phyloP scores from a whole-genome alignment of 768 basidiomycete species.

The Nevesoporus exiguus region DNA sequence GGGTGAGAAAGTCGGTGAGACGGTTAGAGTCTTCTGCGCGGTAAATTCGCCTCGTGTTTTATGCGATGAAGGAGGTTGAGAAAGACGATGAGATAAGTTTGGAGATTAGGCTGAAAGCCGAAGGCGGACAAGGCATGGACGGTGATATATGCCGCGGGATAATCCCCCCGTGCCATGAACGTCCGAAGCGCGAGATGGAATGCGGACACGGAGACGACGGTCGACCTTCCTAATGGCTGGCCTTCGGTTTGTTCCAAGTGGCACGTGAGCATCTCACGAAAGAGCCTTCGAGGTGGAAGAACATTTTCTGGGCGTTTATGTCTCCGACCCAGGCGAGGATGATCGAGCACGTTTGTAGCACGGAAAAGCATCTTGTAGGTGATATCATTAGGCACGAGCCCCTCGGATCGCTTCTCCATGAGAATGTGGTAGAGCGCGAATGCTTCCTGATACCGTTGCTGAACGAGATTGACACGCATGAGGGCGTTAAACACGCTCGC shows the following conservation, averaged over 20 bases:
- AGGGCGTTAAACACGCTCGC: slow-evolving; percentile 47
- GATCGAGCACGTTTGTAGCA: slow-evolving; percentile 18
- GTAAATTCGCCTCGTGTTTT: slow-evolving; percentile 18
- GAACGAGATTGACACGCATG: slow-evolving; percentile 38
- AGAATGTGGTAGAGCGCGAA: slow-evolving; percentile 45
- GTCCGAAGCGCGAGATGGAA: slow-evolving; percentile 43
- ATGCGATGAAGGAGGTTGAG: slow-evolving; percentile 37
- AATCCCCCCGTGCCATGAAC: slow-evolving; percentile 45
- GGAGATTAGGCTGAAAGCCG: slow-evolving; percentile 31
- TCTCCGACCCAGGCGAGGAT: slow-evolving; percentile 23
- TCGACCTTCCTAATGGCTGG: slow-evolving; percentile 17
- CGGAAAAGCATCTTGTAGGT: slow-evolving; percentile 47
- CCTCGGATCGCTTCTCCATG: slow-evolving; percentile 29
- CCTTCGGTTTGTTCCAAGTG: slow-evolving; percentile 25
- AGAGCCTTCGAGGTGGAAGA: slow-evolving; percentile 40
- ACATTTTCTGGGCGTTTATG: slow-evolving; percentile 19
- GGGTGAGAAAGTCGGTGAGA: slow-evolving; percentile 25
- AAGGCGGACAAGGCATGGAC: slow-evolving; percentile 33
- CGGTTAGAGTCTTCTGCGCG: slow-evolving; percentile 6
- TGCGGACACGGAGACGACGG: slow-evolving; percentile 32
- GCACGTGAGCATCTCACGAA: slow-evolving; percentile 42
- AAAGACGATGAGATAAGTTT: slow-evolving; percentile 40
- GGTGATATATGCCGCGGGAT: slow-evolving; percentile 43
- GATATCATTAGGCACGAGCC: slow-evolving; percentile 38
- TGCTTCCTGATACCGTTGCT: slow-evolving; percentile 32